These are phyloP conservation scores for Aspergillus oerlinghausenensis DNA, from an alignment of 2,329 filamentous ascomycete species.

Conservation along the genomic window DNA sequence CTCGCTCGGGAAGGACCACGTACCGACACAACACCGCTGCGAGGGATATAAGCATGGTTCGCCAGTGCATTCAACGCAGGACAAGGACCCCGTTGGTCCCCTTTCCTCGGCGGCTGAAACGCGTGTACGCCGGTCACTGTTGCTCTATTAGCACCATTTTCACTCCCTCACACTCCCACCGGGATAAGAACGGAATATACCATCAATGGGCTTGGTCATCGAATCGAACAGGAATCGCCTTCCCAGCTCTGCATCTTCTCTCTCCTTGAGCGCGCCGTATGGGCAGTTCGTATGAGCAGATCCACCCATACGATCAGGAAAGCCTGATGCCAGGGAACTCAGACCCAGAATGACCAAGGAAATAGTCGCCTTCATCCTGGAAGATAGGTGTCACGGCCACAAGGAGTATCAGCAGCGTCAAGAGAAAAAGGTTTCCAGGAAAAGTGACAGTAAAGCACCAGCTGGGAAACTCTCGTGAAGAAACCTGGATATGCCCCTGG, in stretches of 20 bases:
- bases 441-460: too few species aligned
- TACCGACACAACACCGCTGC: constrained; percentile 34
- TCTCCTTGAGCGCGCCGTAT: neutral
- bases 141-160: neutral
- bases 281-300: neutral
- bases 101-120: constrained; percentile 30
- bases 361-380: neutral
- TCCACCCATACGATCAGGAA: neutral
- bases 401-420: too few species aligned
- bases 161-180: too few species aligned
- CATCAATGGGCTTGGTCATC: constrained; percentile 17
- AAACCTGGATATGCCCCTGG: too few species aligned
- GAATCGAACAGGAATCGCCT: neutral
- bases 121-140: constrained; percentile 31
- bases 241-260: neutral
- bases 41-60: constrained; percentile 42
- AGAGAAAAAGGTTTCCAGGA: too few species aligned
- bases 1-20: neutral
- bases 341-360: neutral
- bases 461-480: too few species aligned
- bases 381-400: neutral
- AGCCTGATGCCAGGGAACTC: neutral
- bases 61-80: constrained; percentile 42
- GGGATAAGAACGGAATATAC: constrained; percentile 8
- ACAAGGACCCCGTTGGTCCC: constrained; percentile 39